phyloP scores from a whole-genome alignment of 2,329 filamentous ascomycete genomes.

The Furcasterigmium sp. region DNA sequence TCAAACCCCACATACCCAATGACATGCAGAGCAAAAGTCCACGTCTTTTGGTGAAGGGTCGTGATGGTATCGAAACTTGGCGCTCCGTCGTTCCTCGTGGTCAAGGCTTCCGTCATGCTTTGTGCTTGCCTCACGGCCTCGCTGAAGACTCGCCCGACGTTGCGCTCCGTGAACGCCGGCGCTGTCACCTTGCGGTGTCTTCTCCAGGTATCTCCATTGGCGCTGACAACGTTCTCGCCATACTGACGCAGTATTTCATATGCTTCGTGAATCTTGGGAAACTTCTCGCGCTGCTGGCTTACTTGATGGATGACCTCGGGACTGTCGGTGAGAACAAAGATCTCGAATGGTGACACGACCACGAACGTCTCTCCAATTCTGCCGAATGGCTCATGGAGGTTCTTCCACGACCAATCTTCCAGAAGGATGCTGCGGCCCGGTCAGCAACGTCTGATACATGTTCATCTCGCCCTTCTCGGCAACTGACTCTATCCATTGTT shows the following conservation, averaged over 20 bases:
- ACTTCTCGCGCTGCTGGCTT: constrained; percentile 60
- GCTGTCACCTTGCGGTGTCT: constrained; percentile 68
- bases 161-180: constrained; percentile 71
- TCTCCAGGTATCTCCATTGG: constrained; percentile 66
- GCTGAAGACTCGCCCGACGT: constrained; percentile 59
- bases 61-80: constrained; percentile 37
- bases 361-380: constrained; percentile 60
- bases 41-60: constrained; percentile 58
- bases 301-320: constrained; percentile 63
- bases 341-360: constrained; percentile 50
- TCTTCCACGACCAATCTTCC: constrained; percentile 56
- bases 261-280: constrained; percentile 60
- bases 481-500: constrained; percentile 55
- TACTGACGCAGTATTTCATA: constrained; percentile 53
- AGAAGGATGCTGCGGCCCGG: constrained; percentile 38
- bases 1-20: constrained; percentile 69
- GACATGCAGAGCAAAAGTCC: constrained; percentile 53
- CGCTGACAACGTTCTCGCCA: constrained; percentile 66
- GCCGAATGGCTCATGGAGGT: constrained; percentile 52
- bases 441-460: constrained; percentile 6
- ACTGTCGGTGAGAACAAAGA: constrained; percentile 53
- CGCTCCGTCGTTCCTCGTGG: constrained; percentile 25
- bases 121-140: constrained; percentile 58
- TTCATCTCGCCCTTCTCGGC: no score
- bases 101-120: constrained; percentile 56